Conservation (phyloP, 306 rosid species). For the Phaseolus lunatus region DNA sequence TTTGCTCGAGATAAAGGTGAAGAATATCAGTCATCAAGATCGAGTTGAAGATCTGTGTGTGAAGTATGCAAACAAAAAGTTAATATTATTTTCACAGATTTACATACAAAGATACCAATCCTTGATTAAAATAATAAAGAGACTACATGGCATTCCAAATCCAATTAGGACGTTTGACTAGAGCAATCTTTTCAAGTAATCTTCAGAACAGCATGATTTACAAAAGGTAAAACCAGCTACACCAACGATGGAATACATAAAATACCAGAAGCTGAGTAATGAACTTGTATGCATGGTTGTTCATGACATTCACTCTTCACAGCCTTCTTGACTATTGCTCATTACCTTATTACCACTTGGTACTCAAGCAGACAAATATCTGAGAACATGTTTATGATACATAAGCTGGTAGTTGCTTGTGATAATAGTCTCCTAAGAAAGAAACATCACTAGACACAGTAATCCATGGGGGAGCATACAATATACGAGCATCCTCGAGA, state of each 20-base stretch:
- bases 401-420: constrained; percentile 29
- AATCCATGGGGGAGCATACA: constrained; percentile 61
- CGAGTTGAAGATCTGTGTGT: too few species aligned
- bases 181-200: constrained; percentile 7
- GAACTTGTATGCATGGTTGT: constrained; percentile 19
- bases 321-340: constrained; percentile 11
- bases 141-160: not conserved
- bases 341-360: not conserved
- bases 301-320: constrained; percentile 20
- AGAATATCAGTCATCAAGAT: too few species aligned
- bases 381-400: constrained; percentile 34
- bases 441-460: constrained; percentile 62
- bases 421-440: constrained; percentile 44
- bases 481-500: constrained; percentile 60
- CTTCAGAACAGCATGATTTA: constrained; percentile 25
- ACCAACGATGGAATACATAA: constrained; percentile 7
- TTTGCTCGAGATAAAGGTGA: too few species aligned
- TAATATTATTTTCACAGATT: not conserved
- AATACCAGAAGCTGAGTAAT: constrained; percentile 25
- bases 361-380: constrained; percentile 26
- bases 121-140: not conserved
- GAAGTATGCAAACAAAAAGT: not conserved
- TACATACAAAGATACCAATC: not conserved
- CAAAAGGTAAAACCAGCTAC: constrained; percentile 4
- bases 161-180: too few species aligned